Evolutionary conservation across 1,284 basidiomycete species (phyloP), one percentile per base, ranked within the genome.

Genomic region (Sanguinoderma infundibulare): DNA sequence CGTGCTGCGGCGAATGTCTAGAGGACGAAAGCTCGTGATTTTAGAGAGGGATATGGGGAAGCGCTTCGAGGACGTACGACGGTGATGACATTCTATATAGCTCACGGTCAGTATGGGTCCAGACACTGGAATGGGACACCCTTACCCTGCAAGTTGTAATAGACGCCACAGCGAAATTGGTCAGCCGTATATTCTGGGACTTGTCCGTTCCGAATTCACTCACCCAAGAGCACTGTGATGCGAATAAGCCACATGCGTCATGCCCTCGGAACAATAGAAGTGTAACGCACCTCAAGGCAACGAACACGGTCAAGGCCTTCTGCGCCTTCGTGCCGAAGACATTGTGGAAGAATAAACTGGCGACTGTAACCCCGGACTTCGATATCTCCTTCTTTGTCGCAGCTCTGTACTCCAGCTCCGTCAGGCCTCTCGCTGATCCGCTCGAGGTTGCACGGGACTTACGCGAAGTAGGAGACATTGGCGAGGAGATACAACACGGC

Each of bases 381-480:
- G 85, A 66, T 49, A 91, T 89, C 66, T 91, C 87, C 3, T 77
- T 74, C 70, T 89, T 90, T 5, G 86, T 84, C 4, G 90, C 85
- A 4, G 84, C 89, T 0, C 71, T 70, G 55, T 14, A 24, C 30
- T 20, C 22, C 5, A 9, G 10, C 32, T 32, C 4, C 26, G 20
- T 52, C 42, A 63, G 39, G 17, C 26, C 17, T 32, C 36, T 7
- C 20, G 7, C 14, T 3, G 2, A 2, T 1, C 28, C 24, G 20
- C 10, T 1, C 15, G n/a, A 1, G 17, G 7, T 30, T 10, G 8
- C 22, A 8, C 14, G 32, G 49, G 78, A 81, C 86, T 83, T 24
- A 88, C 87, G 86, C 81, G 67, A 90, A 89, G 72, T 90, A 91
- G 6, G 87, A 84, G 17, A 90, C 68, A 65, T 91, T 91, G 53